Evolutionary conservation across 1,284 basidiomycete species (phyloP).

Genomic region (Boletus sp.): DNA sequence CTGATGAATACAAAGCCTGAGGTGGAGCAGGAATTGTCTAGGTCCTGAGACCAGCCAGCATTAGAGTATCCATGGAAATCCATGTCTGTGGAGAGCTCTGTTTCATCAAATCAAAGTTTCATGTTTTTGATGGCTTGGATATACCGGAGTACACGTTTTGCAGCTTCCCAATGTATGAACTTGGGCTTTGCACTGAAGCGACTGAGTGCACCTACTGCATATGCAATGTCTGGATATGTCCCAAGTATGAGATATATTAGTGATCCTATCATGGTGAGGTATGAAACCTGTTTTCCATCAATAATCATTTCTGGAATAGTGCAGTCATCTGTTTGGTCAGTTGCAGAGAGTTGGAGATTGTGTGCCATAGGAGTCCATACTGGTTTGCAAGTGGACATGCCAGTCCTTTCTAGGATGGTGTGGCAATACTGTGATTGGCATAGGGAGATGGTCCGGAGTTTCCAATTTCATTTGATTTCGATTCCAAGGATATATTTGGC

Average conservation of each 20-base stretch:
- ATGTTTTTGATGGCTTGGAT: background rate
- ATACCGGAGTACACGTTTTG: background rate
- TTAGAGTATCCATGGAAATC: slow-evolving; percentile 8
- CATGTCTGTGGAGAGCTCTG: background rate
- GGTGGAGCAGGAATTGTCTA: background rate
- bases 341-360: background rate
- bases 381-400: background rate
- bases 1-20: background rate
- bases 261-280: background rate
- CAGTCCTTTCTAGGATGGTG: background rate
- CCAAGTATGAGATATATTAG: slow-evolving; percentile 3
- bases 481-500: background rate
- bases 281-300: background rate
- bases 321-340: background rate
- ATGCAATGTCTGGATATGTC: slow-evolving; percentile 5
- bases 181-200: background rate
- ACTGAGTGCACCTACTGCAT: background rate
- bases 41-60: slow-evolving; percentile 1
- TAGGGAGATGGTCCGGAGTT: background rate
- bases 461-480: background rate
- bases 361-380: slow-evolving; percentile 3
- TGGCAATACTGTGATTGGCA: slow-evolving; percentile 1
- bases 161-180: background rate
- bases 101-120: background rate
- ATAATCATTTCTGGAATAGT: background rate